Percentiles rank a stretch among this genome's conserved stretches.
Conservation (phyloP, 2,329 filamentous ascomycete species). For the Cladobotryum mycophilum region DNA sequence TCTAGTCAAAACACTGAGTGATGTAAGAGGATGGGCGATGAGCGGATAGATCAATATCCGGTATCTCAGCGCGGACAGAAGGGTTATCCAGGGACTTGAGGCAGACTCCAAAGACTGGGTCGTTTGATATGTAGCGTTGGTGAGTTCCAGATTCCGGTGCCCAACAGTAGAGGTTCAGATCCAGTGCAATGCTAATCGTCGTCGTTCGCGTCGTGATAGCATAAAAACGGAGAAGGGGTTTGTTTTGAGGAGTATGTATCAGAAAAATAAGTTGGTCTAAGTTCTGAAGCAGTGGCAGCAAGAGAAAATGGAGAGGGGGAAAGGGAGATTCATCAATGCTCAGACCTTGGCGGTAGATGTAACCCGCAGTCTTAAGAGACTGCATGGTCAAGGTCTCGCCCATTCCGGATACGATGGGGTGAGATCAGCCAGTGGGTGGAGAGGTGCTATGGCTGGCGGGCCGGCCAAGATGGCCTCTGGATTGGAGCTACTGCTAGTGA, state of each 20-base stretch:
- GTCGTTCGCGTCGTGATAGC: slow-evolving; percentile 9
- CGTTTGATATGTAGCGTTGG: slow-evolving; percentile 7
- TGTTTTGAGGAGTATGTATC: not conserved
- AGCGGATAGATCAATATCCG: slow-evolving; percentile 11
- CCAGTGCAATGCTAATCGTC: not conserved
- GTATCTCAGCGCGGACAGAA: not conserved
- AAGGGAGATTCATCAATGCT: slow-evolving; percentile 1
- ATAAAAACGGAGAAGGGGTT: not conserved
- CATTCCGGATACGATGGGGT: not conserved
- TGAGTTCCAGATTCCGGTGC: not conserved
- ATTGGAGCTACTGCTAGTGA: slow-evolving; percentile 10
- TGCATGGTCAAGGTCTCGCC: not conserved
- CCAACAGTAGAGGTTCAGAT: not conserved
- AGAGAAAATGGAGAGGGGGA: slow-evolving; percentile 6
- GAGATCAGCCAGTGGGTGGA: not conserved
- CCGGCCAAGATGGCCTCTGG: slow-evolving; percentile 2
- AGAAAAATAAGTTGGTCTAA: not conserved
- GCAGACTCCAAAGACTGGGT: slow-evolving; percentile 5
- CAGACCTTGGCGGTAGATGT: not conserved
- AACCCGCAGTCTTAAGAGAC: slow-evolving; percentile 1
- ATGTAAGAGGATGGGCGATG: not conserved
- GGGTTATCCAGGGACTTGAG: slow-evolving; percentile 1
- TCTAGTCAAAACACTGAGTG: slow-evolving; percentile 1
- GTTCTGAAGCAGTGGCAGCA: slow-evolving; percentile 9
- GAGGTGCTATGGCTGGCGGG: not conserved